These are phyloP conservation scores for Lactarius psammicola DNA, from an alignment of 768 basidiomycete genomes.

Conservation along the genomic window DNA sequence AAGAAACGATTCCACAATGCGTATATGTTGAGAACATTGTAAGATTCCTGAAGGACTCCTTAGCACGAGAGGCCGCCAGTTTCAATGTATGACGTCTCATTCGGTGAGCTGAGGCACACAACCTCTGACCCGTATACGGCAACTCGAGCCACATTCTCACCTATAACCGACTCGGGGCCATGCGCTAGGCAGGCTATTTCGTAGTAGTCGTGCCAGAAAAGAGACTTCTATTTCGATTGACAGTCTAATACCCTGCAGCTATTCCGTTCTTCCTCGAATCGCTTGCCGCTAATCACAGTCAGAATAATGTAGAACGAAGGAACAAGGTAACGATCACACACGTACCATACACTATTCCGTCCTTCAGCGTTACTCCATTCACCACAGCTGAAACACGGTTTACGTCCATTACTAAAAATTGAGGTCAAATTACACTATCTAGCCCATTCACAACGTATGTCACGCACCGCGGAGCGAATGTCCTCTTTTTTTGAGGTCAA, in stretches of 20 bases:
- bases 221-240: not conserved
- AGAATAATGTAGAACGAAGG: constrained; percentile 7
- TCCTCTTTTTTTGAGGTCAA: constrained; percentile 55
- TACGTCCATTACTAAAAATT: constrained; percentile 53
- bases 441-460: not conserved
- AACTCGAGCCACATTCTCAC: not conserved
- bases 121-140: not conserved
- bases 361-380: constrained; percentile 56
- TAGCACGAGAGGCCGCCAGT: not conserved
- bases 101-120: not conserved
- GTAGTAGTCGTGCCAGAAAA: not conserved
- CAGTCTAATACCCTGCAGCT: constrained; percentile 71
- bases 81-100: not conserved
- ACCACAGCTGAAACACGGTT: constrained; percentile 75
- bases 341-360: constrained; percentile 65
- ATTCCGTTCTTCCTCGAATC: constrained; percentile 94
- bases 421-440: not conserved
- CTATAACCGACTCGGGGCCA: not conserved
- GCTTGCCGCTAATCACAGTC: constrained; percentile 60
- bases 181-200: not conserved
- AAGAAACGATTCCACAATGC: not conserved
- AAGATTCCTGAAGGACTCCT: too few species aligned
- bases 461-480: constrained; percentile 67
- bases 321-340: constrained; percentile 6
- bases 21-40: not conserved